Percentiles rank a stretch among this genome's conserved stretches.
These are phyloP conservation scores for Suillus hirtellus DNA, from an alignment of 768 basidiomycete species.

Conservation along the genomic window DNA sequence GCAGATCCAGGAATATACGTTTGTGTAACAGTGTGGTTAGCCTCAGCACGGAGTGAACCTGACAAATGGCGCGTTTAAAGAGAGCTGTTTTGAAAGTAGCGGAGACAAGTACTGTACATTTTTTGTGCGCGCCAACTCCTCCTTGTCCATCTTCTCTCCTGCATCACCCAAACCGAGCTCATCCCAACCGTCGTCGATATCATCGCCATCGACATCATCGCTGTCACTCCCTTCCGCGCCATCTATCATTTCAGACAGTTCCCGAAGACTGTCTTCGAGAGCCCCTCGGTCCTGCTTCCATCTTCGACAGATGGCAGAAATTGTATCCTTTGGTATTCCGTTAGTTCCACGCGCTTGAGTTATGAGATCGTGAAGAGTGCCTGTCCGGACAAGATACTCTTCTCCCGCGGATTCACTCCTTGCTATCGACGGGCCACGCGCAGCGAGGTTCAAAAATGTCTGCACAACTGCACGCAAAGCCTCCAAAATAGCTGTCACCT, in stretches of 20 bases:
- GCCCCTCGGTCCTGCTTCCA: conserved; percentile 56
- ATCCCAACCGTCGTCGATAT: conserved; percentile 58
- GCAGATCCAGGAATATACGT: conserved; percentile 53
- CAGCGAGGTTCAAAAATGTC: conserved; percentile 41
- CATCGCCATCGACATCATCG: conserved; percentile 26
- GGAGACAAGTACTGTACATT: conserved; percentile 43
- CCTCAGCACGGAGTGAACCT: conserved; percentile 65
- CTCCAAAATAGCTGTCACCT: conserved; percentile 43
- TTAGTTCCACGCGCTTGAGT: conserved; percentile 44
- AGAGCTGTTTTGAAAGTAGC: background rate
- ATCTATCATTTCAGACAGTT: conserved; percentile 56
- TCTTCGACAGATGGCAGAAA: conserved; percentile 52
- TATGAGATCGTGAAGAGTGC: conserved; percentile 62
- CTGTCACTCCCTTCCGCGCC: conserved; percentile 32
- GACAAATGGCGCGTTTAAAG: conserved; percentile 12
- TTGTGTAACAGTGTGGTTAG: conserved; percentile 63
- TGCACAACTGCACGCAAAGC: conserved; percentile 46
- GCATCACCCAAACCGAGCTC: conserved; percentile 54
- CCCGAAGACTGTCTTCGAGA: conserved; percentile 60
- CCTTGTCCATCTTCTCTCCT: conserved; percentile 42
- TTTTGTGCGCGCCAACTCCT: conserved; percentile 58
- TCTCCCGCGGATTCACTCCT: conserved; percentile 34
- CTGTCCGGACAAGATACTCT: conserved; percentile 58
- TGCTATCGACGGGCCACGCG: conserved; percentile 18
- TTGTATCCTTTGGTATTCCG: conserved; percentile 58